Evolutionary conservation across 768 basidiomycete species (phyloP).

Genomic region (Russula foetens): DNA sequence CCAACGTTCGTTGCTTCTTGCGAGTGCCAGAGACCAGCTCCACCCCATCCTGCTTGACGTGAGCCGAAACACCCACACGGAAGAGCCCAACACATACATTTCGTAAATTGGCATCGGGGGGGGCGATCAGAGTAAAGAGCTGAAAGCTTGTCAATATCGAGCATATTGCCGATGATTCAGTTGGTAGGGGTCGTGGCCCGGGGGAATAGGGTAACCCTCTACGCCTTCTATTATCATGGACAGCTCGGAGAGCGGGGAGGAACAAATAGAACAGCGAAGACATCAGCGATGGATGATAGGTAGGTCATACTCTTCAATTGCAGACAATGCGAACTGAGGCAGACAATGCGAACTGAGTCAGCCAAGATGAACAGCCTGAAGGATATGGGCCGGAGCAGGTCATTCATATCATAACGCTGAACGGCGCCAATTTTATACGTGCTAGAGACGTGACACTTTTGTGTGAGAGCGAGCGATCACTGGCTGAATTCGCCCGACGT

Average conservation of each 20-base stretch:
- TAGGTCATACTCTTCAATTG: background rate
- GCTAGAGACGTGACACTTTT: no score
- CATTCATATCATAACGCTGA: no score
- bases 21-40: background rate
- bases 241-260: background rate
- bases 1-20: background rate
- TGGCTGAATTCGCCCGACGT: no score
- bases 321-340: no score
- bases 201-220: background rate
- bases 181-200: slow-evolving; percentile 2
- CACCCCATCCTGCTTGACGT: background rate
- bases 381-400: no score
- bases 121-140: slow-evolving; percentile 22
- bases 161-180: slow-evolving; percentile 5
- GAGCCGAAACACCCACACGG: no score
- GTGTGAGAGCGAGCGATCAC: no score
- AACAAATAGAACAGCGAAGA: background rate
- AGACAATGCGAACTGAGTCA: no score
- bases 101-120: background rate
- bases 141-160: slow-evolving; percentile 36
- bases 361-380: no score
- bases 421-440: no score
- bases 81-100: background rate
- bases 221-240: background rate
- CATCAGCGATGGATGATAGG: background rate